Evolutionary conservation across 768 basidiomycete genomes (phyloP).

Genomic region (Leccinellum albellum): DNA sequence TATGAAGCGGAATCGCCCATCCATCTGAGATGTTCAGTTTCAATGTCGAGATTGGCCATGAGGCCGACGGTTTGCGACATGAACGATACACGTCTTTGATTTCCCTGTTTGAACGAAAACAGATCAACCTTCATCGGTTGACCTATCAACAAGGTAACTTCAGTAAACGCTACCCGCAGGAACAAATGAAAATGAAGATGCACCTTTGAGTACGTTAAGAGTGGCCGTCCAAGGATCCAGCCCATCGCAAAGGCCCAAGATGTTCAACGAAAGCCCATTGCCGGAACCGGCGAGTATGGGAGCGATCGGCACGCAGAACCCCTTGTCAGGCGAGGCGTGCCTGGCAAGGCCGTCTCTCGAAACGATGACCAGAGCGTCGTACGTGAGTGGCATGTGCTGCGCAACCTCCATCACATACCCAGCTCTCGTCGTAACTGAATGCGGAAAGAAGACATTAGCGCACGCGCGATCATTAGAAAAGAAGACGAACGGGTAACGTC

Average conservation of each 20-base stretch:
- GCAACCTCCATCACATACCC: conserved; percentile 68
- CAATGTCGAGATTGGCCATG: conserved; percentile 81
- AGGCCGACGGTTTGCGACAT: conserved; percentile 81
- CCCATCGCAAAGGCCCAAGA: conserved; percentile 67
- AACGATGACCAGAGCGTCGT: conserved; percentile 68
- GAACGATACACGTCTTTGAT: conserved; percentile 65
- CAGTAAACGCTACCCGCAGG: background rate
- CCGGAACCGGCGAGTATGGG: conserved; percentile 83
- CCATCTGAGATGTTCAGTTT: conserved; percentile 82
- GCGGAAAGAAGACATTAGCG: background rate
- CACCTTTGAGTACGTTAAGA: conserved; percentile 77
- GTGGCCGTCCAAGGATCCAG: conserved; percentile 69
- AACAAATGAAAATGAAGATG: background rate
- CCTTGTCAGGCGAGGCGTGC: conserved; percentile 54
- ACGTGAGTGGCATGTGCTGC: conserved; percentile 51
- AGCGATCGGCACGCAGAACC: conserved; percentile 65
- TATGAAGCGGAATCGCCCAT: conserved; percentile 81
- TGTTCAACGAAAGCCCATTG: conserved; percentile 70
- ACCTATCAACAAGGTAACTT: conserved; percentile 39
- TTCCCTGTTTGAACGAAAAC: conserved; percentile 69
- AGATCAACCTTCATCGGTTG: conserved; percentile 71
- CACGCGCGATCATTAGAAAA: background rate
- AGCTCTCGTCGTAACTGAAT: conserved; percentile 55
- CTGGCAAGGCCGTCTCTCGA: conserved; percentile 82
- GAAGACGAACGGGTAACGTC: conserved; percentile 56